Percentiles rank a stretch among this genome's conserved stretches.
Evolutionary conservation across 2,329 filamentous ascomycete species (phyloP).

Genomic region (Trichophyton verrucosum): DNA sequence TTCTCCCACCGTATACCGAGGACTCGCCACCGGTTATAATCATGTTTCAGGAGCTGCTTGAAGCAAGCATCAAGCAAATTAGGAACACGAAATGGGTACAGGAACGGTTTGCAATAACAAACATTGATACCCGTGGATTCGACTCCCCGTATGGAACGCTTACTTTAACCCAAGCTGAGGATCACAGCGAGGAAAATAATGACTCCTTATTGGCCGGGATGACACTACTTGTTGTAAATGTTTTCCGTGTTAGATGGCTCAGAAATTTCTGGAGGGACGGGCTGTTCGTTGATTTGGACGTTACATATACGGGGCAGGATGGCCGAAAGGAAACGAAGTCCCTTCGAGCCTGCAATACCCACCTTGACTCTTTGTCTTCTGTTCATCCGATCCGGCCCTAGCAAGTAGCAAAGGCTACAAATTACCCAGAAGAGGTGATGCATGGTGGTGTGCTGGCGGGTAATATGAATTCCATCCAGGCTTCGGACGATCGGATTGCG

Average conservation of each 20-base stretch:
- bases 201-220: no score
- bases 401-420: constrained; percentile 37
- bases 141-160: constrained; percentile 39
- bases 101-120: constrained; percentile 36
- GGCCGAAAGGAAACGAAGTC: background rate
- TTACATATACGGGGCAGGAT: background rate
- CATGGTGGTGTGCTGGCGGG: constrained; percentile 39
- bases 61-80: constrained; percentile 35
- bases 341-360: constrained; percentile 39
- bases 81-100: constrained; percentile 36
- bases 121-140: constrained; percentile 38
- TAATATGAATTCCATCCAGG: constrained; percentile 48
- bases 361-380: constrained; percentile 44
- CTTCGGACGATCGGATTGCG: constrained; percentile 40
- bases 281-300: constrained; percentile 39
- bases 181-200: no score
- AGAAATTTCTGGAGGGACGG: constrained; percentile 43
- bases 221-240: constrained; percentile 8
- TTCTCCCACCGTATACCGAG: constrained; percentile 13
- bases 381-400: constrained; percentile 38
- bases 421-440: constrained; percentile 31
- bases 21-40: constrained; percentile 26
- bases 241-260: constrained; percentile 40
- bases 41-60: constrained; percentile 42
- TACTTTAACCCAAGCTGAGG: constrained; percentile 29